Percentiles rank a stretch among this genome's conserved stretches.
Conservation (phyloP, 768 basidiomycete genomes). For the Tephrocybe sp. region DNA sequence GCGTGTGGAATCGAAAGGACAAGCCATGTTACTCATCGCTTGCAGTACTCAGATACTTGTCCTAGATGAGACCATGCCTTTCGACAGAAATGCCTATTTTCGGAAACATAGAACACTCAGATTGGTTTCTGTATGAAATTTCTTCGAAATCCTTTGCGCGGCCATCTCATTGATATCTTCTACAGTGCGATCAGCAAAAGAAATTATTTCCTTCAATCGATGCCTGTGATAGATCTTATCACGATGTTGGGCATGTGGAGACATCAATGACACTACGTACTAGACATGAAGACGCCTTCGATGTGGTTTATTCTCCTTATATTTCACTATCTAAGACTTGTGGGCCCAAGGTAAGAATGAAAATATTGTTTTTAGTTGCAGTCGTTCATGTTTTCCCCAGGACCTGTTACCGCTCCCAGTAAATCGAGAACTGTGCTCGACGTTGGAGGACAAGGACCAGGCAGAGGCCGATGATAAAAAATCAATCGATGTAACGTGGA, state of each 20-base stretch:
- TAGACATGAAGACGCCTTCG: conserved; percentile 3
- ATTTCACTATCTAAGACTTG: conserved; percentile 15
- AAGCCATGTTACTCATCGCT: neutral
- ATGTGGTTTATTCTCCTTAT: conserved; percentile 18
- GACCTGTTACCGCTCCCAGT: conserved; percentile 19
- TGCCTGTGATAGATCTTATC: conserved; percentile 23
- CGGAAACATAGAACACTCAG: conserved; percentile 16
- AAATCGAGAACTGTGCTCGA: conserved; percentile 25
- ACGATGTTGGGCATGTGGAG: conserved; percentile 22
- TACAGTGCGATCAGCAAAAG: conserved; percentile 21
- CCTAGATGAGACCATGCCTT: conserved; percentile 27
- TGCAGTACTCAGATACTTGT: conserved; percentile 32
- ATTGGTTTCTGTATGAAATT: conserved; percentile 17
- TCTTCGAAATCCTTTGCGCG: neutral
- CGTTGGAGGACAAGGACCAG: neutral
- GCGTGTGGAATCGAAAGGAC: neutral
- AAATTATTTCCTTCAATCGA: conserved; percentile 14
- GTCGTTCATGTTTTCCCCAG: neutral
- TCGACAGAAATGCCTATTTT: conserved; percentile 27
- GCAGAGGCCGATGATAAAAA: conserved; percentile 15
- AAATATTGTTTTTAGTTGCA: too few relatives aligned
- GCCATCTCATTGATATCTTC: neutral
- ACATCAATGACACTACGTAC: conserved; percentile 13
- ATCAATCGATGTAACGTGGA: conserved; percentile 31
- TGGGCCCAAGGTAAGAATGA: conserved; percentile 27